Base-by-base conservation (phyloP, 768 basidiomycete genomes). In the Rhodotorula babjevae region DNA sequence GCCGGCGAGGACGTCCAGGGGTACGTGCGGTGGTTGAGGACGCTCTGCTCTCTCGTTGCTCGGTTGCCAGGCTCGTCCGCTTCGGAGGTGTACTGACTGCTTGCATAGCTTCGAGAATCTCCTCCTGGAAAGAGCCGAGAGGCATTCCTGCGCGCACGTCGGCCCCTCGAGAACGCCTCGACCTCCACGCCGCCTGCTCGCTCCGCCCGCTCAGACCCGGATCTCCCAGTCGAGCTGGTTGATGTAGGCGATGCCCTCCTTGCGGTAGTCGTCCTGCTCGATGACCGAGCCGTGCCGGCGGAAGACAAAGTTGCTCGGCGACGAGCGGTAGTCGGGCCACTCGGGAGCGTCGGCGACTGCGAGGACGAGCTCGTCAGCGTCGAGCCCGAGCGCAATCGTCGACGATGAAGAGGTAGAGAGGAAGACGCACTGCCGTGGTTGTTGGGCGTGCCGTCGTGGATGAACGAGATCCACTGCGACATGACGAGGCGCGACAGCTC, bases 301-400 rank as follows among this genome's bases (percentile, higher is more conserved):
- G 68, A 61, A 61, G 21, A 76, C 72, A 11, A 62, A 62, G 61
- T 72, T 72, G 25, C 11, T 23, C 31, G 65, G 36, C 1, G 10
- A 6, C 18, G 63, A 53, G n/a, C 47, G 50, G 46, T 76, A 76
- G 46, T 68, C 63, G 21, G 75, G 75, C 75, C 75, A 76, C 40
- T 33, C 40, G 33, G 58, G 42, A n/a, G 50, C 50, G 27, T 44
- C 68, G 8, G 49, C 33, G 23, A 75, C 74, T 71, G 69, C 36
- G 11, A 3, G 21, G 31, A 18, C 19, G 21, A 58, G 33, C 36
- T 36, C 31, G 33, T 12, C 10, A 8, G 33, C 7, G n/a, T 36
- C 27, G 52, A n/a, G 65, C 53, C 31, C 15, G 11, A 50, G 8
- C 47, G 29, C 5, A 3, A 7, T 8, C 61, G 18, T 16, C 47